Evolutionary conservation across 768 basidiomycete species (phyloP).

Genomic region (Psilocybe azurescens): DNA sequence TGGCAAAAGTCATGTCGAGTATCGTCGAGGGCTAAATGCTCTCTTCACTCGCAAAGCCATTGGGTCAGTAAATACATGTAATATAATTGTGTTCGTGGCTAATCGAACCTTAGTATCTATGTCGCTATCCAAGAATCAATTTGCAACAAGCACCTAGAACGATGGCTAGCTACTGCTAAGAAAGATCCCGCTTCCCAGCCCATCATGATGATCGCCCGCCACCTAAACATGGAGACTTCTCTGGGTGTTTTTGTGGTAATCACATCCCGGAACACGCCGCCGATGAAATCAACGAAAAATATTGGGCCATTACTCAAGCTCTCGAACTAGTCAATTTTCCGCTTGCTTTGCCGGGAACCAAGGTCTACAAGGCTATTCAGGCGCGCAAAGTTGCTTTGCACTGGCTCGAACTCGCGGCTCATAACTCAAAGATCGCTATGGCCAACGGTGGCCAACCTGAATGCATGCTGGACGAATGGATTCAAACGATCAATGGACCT

Average conservation of each 20-base stretch:
- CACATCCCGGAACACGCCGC: slow-evolving; percentile 86
- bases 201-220: slow-evolving; percentile 91
- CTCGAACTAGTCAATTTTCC: slow-evolving; percentile 99
- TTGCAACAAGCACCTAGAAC: slow-evolving; percentile 72
- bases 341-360: slow-evolving; percentile 92
- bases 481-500: slow-evolving; percentile 69
- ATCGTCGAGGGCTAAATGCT: slow-evolving; percentile 87
- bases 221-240: slow-evolving; percentile 97
- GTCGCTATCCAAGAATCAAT: slow-evolving; percentile 83
- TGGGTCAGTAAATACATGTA: slow-evolving; percentile 53
- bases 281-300: slow-evolving; percentile 86
- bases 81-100: slow-evolving; percentile 1
- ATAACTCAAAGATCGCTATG: slow-evolving; percentile 81
- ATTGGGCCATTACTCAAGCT: slow-evolving; percentile 95
- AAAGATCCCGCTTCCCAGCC: slow-evolving; percentile 53
- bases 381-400: slow-evolving; percentile 85
- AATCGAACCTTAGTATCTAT: slow-evolving; percentile 66
- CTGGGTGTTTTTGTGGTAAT: slow-evolving; percentile 90
- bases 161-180: slow-evolving; percentile 71
- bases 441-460: slow-evolving; percentile 78
- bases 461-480: slow-evolving; percentile 96
- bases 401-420: slow-evolving; percentile 81
- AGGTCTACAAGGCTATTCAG: slow-evolving; percentile 92
- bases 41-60: slow-evolving; percentile 96
- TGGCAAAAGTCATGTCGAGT: slow-evolving; percentile 92